Base-by-base conservation (phyloP, 2,329 filamentous ascomycete species). In the Orbilia quercus region DNA sequence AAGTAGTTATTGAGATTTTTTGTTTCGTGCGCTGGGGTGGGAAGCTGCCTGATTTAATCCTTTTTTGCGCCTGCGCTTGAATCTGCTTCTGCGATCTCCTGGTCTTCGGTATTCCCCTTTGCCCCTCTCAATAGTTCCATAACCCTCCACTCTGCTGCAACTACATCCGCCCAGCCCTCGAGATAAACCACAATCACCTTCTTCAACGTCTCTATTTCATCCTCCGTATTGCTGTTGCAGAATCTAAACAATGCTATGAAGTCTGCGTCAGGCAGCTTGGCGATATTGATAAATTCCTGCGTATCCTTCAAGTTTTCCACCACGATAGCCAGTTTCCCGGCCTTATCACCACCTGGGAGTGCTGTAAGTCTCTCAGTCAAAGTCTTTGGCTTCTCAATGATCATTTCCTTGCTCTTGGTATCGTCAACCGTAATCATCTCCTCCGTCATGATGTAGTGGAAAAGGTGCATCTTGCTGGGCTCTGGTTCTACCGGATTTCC, bases 391-490 rank as follows among this genome's bases (percentile, higher is more conserved):
- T 55, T 59, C 47, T 73, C 60, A 7, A 55, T 44, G 16, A 62
- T 65, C 1, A 60, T 54, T 42, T 55, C 60, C 36, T 53, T 42
- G 36, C 59, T 64, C 45, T 60, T 60, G 28, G 11, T 42, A 6
- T 60, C 54, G 16, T 53, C 59, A 2, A 22, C 9, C 3, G 34
- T 44, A 14, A 50, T 31, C 54, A 66, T 51, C n/a, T 73, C 60
- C 16, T 48, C 54, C 7, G 60, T 73, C 40, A 73, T 45, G 34
- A 73, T 57, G 31, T 60, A 73, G 23, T 60, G 60, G 14, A 60
- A 54, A 9, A 73, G 23, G 42, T 66, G 40, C 47, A 66, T 66
- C 55, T 66, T 66, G 47, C 69, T 73, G n/a, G 69, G 69, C 22
- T 54, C 53, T 12, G 38, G 36, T n/a, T 71, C 51, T n/a, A 48